Conservation (phyloP, 306 rosid species). For the Dalbergia cultrata region DNA sequence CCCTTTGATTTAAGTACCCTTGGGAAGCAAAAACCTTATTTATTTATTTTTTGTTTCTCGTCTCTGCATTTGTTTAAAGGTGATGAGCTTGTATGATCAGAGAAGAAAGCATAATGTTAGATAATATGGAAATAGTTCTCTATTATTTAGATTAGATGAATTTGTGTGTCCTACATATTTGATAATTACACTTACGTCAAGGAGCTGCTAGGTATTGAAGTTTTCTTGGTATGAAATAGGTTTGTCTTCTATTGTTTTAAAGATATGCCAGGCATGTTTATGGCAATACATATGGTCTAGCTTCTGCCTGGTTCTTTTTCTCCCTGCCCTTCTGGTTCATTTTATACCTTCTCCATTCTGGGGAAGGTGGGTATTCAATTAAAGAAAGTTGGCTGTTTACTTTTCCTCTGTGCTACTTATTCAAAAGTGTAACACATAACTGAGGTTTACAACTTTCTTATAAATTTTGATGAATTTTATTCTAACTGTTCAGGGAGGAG, state of each 20-base stretch:
- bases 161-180: conserved; percentile 12
- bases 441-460: conserved; percentile 21
- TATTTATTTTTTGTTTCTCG: background rate
- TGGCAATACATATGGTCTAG: background rate
- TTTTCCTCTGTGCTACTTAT: background rate
- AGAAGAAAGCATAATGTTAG: conserved; percentile 6
- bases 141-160: background rate
- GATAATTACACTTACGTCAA: conserved; percentile 16
- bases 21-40: background rate
- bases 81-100: conserved; percentile 18
- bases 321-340: background rate
- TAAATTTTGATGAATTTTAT: conserved; percentile 30
- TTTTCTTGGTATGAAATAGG: conserved; percentile 1
- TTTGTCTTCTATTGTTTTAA: conserved; percentile 11
- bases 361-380: conserved; percentile 6
- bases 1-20: no score
- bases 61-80: conserved; percentile 19
- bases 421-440: background rate
- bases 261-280: background rate
- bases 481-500: conserved; percentile 72
- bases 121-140: conserved; percentile 7
- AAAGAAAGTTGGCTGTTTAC: background rate
- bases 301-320: conserved; percentile 9
- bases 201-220: background rate
- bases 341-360: background rate